Evolutionary conservation across 2,329 filamentous ascomycete species (phyloP).

Genomic region (Cercospora sesami): DNA sequence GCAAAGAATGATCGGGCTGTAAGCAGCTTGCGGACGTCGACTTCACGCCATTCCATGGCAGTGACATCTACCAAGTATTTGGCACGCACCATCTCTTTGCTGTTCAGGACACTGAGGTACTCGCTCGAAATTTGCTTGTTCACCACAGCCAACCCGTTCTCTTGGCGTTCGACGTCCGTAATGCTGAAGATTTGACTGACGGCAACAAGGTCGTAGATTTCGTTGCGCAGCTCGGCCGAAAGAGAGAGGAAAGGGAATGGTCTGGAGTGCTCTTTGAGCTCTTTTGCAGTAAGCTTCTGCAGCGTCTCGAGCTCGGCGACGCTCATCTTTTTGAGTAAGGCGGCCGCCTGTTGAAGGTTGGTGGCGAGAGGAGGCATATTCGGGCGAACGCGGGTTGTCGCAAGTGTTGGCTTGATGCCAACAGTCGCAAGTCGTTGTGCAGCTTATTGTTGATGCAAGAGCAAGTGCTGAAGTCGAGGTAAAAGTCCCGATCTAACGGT

Average conservation of each 20-base stretch:
- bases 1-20: too few relatives aligned
- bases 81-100: background rate
- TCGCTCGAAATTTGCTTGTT: conserved; percentile 2
- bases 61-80: background rate
- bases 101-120: background rate
- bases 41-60: background rate
- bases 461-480: too few relatives aligned
- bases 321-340: background rate
- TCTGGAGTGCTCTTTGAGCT: background rate
- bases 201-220: background rate
- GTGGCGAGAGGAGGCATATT: too few relatives aligned
- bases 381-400: too few relatives aligned
- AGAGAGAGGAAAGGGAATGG: background rate
- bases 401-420: too few relatives aligned
- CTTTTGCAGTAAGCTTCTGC: background rate
- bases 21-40: background rate
- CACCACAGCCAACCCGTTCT: background rate
- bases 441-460: too few relatives aligned
- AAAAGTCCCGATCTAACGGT: too few relatives aligned
- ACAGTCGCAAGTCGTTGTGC: too few relatives aligned
- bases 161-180: too few relatives aligned
- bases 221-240: conserved; percentile 3
- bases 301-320: background rate
- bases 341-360: too few relatives aligned
- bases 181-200: background rate